Base-by-base conservation (phyloP, 139 green algal species). In the Chlorella vulgaris region DNA sequence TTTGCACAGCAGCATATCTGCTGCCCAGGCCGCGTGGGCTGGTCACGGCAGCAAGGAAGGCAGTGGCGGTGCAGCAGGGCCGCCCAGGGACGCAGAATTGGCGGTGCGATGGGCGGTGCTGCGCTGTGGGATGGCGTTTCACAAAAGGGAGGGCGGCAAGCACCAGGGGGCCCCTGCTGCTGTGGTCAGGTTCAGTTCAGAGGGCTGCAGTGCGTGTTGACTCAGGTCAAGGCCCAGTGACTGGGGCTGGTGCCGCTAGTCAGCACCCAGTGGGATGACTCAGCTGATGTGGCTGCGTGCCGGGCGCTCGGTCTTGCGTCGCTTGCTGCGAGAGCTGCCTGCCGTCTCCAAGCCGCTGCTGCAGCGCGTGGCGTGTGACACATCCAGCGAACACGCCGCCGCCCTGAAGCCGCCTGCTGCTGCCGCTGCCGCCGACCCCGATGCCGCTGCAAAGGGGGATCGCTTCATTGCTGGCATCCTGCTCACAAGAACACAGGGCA, bases 291-390 rank as follows among this genome's bases (percentile, higher is more conserved):
- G 43, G 69, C 69, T 76, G 69, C 69, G 69, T n/a, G 39, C 69
- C 28, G 69, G 69, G n/a, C 39, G 73, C 5, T 53, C 63, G 1
- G 33, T 69, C 70, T 84, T 84, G 24, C 79, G 62, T 29, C 79
- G 79, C 60, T 84, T 84, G 67, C 47, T 35, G 69, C 79, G 42
- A 40, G 26, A 31, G 55, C 43, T 80, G 63, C 42, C 60, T 0
- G 31, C 39, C n/a, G n/a, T n/a, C 10, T 70, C 51, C 19, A 31
- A 35, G 58, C 79, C 79, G 69, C 74, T 80, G 74, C 74, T 80
- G 74, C 58, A 70, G 10, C 38, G 58, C 74, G 74, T 71, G 38
- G 58, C 58, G 7, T 80, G 58, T 31, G 74, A 80, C 13, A 71
- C 74, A 40, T 69, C 74, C 53, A 79, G 53, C 42, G 33, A n/a